Evolutionary conservation across 495 filamentous ascomycete species (phyloP), one percentile per base, ranked within the genome.

Genomic region (Aspergillus heteromorphus): DNA sequence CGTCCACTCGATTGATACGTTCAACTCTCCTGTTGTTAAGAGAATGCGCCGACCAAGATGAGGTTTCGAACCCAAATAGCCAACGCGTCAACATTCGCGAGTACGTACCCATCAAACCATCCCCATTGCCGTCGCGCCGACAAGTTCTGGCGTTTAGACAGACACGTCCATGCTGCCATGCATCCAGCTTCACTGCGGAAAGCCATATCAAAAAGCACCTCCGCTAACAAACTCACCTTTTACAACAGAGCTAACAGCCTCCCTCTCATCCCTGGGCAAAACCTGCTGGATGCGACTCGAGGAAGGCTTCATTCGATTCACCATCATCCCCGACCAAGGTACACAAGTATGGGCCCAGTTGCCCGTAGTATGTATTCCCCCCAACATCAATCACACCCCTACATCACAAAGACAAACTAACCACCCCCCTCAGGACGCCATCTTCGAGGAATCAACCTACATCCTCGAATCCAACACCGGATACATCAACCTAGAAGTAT

Each of bases 401-500:
- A 16, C 23, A 43, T 17, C 30, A 31, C 3, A 2, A 23, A 54
- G 8, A 9, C 31, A 25, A 42, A 41, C 41, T 47, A 50, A 63
- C 49, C 30, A 25, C 36, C 23, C 13, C 9, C 11, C 10, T 1
- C 53, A 86, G 82, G 87, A 93, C 60, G 82, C 85, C 54, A 88
- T 98, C 59, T 97, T 97, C 71, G 88, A 93, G 38, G 82, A 84
- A 64, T 51, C 62, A 18, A 67, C 70, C 19, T 97, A 96, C 77
- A 80, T 79, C 56, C 80, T 97, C 59, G 85, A 95, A 69, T 93
- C 91, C 60, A 88, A 87, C 59, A 85, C 75, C 63, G 54, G 82
- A 65, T 84, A 88, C 43, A 95, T 97, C 70, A 97, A 97, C 74
- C 88, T 98, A 54, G 91, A 97, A 73, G 82, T 97, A 13, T 91